Evolutionary conservation across 208 protist species (phyloP).

Genomic region (Willaertia magna): DNA sequence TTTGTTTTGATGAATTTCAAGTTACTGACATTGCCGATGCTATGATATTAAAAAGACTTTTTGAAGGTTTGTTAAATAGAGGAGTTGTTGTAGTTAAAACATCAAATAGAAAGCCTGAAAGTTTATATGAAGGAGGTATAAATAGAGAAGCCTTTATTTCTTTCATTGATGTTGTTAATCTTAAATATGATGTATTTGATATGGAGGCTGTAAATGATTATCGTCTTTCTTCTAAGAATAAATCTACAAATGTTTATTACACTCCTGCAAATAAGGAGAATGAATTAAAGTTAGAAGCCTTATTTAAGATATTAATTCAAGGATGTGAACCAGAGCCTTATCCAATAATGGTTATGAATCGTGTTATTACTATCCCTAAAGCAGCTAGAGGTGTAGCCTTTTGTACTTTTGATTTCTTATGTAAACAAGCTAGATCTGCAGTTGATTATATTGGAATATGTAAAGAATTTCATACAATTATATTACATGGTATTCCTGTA

Average conservation of each 20-base stretch:
- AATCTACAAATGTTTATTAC: constrained; percentile 26
- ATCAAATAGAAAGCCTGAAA: constrained; percentile 62
- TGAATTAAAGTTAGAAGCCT: constrained; percentile 61
- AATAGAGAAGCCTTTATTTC: constrained; percentile 80
- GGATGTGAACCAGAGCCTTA: background rate
- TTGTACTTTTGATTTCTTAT: constrained; percentile 41
- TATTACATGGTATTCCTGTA: constrained; percentile 36
- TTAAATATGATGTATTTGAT: constrained; percentile 60
- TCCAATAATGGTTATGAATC: constrained; percentile 7
- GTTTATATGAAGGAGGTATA: constrained; percentile 76
- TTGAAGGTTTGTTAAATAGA: constrained; percentile 38
- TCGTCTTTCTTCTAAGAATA: constrained; percentile 51
- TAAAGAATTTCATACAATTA: constrained; percentile 40
- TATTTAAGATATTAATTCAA: constrained; percentile 16
- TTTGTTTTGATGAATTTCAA: constrained; percentile 84
- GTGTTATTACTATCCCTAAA: constrained; percentile 26
- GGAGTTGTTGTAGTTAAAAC: constrained; percentile 78
- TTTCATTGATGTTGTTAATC: constrained; percentile 78
- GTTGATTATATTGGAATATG: constrained; percentile 41
- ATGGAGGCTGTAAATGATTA: constrained; percentile 76
- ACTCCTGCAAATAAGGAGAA: constrained; percentile 18
- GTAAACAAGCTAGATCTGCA: constrained; percentile 27
- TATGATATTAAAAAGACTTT: constrained; percentile 69
- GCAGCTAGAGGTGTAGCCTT: constrained; percentile 20
- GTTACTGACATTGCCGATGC: constrained; percentile 81